These are phyloP conservation scores for Talaromyces nanjingensis DNA, from an alignment of 495 filamentous ascomycete genomes.

Conservation along the genomic window DNA sequence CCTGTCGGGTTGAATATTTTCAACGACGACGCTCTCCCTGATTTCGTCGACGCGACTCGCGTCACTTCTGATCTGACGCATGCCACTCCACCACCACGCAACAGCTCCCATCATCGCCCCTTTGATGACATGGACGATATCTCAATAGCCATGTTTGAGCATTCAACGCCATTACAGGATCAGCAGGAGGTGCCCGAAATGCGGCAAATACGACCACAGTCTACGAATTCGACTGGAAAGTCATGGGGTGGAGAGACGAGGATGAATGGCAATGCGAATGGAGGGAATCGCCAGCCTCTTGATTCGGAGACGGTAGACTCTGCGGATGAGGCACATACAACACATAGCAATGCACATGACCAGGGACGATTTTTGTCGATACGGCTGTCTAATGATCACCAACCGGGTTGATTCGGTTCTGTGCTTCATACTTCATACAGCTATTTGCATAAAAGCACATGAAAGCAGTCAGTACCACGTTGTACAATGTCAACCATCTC, in stretches of 20 bases:
- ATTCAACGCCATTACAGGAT: constrained; percentile 15
- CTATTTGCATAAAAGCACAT: not conserved
- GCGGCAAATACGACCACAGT: not conserved
- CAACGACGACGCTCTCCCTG: constrained; percentile 24
- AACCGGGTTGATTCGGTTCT: not conserved
- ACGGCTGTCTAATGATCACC: not conserved
- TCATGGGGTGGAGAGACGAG: constrained; percentile 30
- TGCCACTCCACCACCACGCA: constrained; percentile 18
- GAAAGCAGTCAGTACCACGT: not conserved
- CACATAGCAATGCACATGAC: not conserved
- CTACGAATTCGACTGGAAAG: constrained; percentile 22
- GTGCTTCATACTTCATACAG: too few species aligned
- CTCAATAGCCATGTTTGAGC: constrained; percentile 41
- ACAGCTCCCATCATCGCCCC: constrained; percentile 20
- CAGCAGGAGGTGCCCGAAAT: constrained; percentile 5
- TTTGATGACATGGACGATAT: constrained; percentile 33
- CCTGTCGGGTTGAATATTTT: not conserved
- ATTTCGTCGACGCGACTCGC: constrained; percentile 40
- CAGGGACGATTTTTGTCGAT: not conserved
- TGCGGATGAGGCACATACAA: not conserved
- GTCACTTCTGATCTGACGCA: constrained; percentile 39
- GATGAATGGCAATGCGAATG: constrained; percentile 11
- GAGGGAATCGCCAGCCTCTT: not conserved
- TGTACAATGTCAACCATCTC: not conserved
- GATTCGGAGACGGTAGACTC: constrained; percentile 4